These are phyloP conservation scores for Artemisia tridentata DNA, from an alignment of 129 eudicot species.

Conservation along the genomic window DNA sequence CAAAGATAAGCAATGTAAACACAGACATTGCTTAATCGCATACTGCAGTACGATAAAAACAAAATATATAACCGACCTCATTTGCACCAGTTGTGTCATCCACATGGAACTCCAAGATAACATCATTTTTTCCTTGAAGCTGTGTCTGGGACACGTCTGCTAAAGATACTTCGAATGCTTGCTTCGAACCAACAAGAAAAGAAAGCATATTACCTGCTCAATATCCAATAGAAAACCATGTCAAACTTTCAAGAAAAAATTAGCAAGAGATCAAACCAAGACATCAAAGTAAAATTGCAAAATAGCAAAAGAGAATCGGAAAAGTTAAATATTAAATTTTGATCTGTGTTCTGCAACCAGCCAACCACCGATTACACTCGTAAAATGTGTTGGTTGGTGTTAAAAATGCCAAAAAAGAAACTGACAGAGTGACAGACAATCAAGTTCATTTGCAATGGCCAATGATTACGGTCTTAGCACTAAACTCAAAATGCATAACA, in stretches of 20 bases:
- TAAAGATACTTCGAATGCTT: constrained; percentile 88
- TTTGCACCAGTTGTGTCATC: constrained; percentile 98
- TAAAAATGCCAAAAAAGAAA: too few species aligned
- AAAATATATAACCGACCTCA: constrained; percentile 51
- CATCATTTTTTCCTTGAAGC: constrained; percentile 96
- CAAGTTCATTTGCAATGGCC: too few species aligned
- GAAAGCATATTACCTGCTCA: constrained; percentile 78
- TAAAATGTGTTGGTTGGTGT: too few species aligned
- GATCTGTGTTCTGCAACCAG: too few species aligned
- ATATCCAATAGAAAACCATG: not conserved
- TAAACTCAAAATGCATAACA: too few species aligned
- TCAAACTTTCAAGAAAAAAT: not conserved
- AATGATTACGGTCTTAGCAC: too few species aligned
- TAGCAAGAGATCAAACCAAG: constrained; percentile 4
- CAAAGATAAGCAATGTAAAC: constrained; percentile 4
- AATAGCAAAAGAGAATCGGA: not conserved
- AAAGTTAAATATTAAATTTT: not conserved
- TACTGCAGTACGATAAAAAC: not conserved
- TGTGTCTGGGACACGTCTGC: constrained; percentile 96
- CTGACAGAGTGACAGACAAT: too few species aligned
- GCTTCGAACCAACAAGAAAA: constrained; percentile 79
- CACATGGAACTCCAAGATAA: constrained; percentile 92
- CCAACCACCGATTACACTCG: too few species aligned
- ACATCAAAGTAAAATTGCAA: not conserved
- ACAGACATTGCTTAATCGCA: not conserved